phyloP scores from a whole-genome alignment of 148 eudicot species.

The Bassia scoparia region DNA sequence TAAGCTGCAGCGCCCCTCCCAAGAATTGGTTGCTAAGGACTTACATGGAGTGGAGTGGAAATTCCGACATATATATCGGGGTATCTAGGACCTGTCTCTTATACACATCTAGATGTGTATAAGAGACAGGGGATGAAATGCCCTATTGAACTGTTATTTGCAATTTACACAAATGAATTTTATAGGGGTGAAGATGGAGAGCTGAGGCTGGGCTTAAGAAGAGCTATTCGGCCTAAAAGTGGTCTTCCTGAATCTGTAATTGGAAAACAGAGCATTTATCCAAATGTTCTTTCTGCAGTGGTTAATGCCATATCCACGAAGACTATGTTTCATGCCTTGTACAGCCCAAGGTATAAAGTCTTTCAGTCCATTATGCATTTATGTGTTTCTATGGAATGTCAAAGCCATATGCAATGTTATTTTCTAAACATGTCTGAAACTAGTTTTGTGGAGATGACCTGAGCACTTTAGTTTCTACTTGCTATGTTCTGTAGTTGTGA shows the following conservation, averaged over 20 bases:
- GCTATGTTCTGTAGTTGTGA: neutral
- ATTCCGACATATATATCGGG: slow-evolving; percentile 90
- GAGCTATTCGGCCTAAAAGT: slow-evolving; percentile 72
- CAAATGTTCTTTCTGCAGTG: slow-evolving; percentile 53
- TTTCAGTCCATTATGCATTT: neutral
- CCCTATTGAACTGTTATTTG: neutral
- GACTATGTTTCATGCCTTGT: slow-evolving; percentile 57
- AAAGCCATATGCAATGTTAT: neutral
- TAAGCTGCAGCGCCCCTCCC: slow-evolving; percentile 79
- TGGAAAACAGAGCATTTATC: slow-evolving; percentile 49
- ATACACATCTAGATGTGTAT: slow-evolving; percentile 13
- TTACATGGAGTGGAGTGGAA: slow-evolving; percentile 92
- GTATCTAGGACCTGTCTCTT: slow-evolving; percentile 30
- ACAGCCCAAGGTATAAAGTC: slow-evolving; percentile 68
- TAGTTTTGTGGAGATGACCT: neutral
- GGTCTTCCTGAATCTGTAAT: slow-evolving; percentile 61
- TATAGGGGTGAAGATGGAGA: slow-evolving; percentile 85
- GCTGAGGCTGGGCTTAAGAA: slow-evolving; percentile 71
- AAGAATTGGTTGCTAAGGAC: slow-evolving; percentile 86
- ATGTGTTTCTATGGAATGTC: neutral
- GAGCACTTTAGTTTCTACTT: neutral
- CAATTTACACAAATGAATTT: slow-evolving; percentile 3
- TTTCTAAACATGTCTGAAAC: neutral
- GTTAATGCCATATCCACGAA: slow-evolving; percentile 66
- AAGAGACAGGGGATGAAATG: too few relatives aligned